Evolutionary conservation across 768 basidiomycete species (phyloP).

Genomic region (Panaeolus cyanescens): DNA sequence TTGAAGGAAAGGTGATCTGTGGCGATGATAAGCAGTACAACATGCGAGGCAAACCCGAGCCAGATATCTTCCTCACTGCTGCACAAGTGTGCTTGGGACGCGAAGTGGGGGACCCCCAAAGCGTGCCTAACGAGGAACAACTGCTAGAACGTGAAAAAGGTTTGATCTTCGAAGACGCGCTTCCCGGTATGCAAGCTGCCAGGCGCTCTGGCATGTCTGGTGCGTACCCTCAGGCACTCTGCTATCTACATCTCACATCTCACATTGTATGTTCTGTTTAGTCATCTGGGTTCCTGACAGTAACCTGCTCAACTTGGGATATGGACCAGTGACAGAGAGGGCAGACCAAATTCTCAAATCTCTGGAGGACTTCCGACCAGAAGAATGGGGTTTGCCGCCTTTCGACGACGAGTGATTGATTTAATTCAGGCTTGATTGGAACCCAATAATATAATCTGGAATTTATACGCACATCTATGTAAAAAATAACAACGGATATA

Average conservation of each 20-base stretch:
- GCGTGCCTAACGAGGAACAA: constrained; percentile 33
- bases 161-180: constrained; percentile 82
- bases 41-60: constrained; percentile 74
- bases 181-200: constrained; percentile 77
- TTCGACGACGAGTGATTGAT: constrained; percentile 34
- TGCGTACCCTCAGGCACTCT: constrained; percentile 29
- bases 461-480: not conserved
- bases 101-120: constrained; percentile 53
- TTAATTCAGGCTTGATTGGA: not conserved
- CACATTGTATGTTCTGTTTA: constrained; percentile 25
- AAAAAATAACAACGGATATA: constrained; percentile 45
- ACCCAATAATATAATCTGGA: not conserved
- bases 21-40: constrained; percentile 60
- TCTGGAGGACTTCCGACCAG: constrained; percentile 75
- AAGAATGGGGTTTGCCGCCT: constrained; percentile 82
- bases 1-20: constrained; percentile 69
- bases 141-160: constrained; percentile 56
- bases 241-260: constrained; percentile 1
- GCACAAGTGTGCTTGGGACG: constrained; percentile 60
- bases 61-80: constrained; percentile 79
- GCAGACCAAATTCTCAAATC: constrained; percentile 64
- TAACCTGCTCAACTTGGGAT: constrained; percentile 57
- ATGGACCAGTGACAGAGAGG: constrained; percentile 42
- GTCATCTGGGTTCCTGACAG: constrained; percentile 87
- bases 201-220: constrained; percentile 88